Base-by-base conservation (phyloP, 2,329 filamentous ascomycete species). In the Phyllosticta citrichinensis region DNA sequence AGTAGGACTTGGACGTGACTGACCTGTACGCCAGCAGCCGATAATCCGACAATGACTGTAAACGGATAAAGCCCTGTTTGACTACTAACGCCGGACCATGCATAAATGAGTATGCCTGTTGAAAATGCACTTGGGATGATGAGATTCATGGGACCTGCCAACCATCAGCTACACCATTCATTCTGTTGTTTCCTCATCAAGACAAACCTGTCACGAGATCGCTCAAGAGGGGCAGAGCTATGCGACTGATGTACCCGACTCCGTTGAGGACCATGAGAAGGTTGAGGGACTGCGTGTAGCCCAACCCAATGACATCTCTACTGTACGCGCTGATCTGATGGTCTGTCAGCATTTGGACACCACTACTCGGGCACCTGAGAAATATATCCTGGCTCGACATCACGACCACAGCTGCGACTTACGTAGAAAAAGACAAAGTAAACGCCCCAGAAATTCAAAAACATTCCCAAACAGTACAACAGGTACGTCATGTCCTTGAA, bases 211-310 rank as follows among this genome's bases (percentile, higher is more conserved):
- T 64, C 9, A 61, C 6, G 33, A 71, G 71, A 67, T 88, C 85
- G 2, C 85, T 84, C 1, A 86, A 65, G 64, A 79, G 75, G 68
- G 80, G 84, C 0, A 84, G 84, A 0, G 83, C 64, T 11, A 87
- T 62, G 0, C 86, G 81, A 10, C 84, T 84, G 2, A 82, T 62
- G 14, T 83, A 61, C 1, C 86, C 84, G 11, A 84, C 76, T 20
- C 81, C 84, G 71, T 89, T 90, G 67, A 88, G 75, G 3, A 88
- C 75, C 25, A 88, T 76, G 12, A 89, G 74, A 8, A 89, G 70
- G 66, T 86, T 81, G 56, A 88, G 79, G 4, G 83, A 78, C 57
- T 74, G 73, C 1, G 71, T 67, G 58, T 77, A 73, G 0, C 74
- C 71, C 2, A 79, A 67, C 2, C 73, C 73, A 51, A 79, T 70